Conservation (phyloP, 2,329 filamentous ascomycete species). For the Mycosphaerelloides madeirae region DNA sequence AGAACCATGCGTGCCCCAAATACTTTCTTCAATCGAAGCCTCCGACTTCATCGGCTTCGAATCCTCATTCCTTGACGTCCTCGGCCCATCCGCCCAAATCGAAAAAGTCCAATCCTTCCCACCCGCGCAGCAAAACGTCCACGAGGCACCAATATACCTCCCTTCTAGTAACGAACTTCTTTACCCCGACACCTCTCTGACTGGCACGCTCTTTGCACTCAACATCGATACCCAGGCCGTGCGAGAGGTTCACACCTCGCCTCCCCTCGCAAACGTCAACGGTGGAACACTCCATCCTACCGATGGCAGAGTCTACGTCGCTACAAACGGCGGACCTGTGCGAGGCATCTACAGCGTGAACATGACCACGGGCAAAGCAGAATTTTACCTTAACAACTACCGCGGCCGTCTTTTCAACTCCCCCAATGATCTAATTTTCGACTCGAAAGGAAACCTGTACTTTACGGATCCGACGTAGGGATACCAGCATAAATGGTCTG, state of each 20-base stretch:
- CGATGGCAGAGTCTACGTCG: slow-evolving; percentile 21
- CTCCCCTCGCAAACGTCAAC: slow-evolving; percentile 22
- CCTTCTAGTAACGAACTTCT: slow-evolving; percentile 24
- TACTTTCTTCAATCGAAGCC: slow-evolving; percentile 13
- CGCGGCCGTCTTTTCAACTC: slow-evolving; percentile 59
- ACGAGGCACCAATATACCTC: slow-evolving; percentile 27
- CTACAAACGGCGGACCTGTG: slow-evolving; percentile 21
- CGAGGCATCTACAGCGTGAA: slow-evolving; percentile 20
- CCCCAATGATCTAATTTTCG: slow-evolving; percentile 54
- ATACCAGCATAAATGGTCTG: slow-evolving; percentile 44
- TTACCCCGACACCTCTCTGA: slow-evolving; percentile 23
- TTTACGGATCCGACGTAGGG: slow-evolving; percentile 31
- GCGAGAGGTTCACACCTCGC: slow-evolving; percentile 2
- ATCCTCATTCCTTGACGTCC: slow-evolving; percentile 22
- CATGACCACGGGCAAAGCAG: slow-evolving; percentile 14
- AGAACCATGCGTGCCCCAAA: slow-evolving; percentile 11
- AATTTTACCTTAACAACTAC: slow-evolving; percentile 52
- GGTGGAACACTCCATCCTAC: slow-evolving; percentile 23
- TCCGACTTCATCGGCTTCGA: slow-evolving; percentile 27
- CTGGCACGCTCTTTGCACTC: slow-evolving; percentile 21
- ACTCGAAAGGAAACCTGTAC: slow-evolving; percentile 36
- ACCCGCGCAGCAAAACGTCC: slow-evolving; percentile 15
- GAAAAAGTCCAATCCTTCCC: slow-evolving; percentile 23
- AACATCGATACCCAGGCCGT: slow-evolving; percentile 20
- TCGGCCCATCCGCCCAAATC: slow-evolving; percentile 23